Evolutionary conservation across 1,284 basidiomycete species (phyloP), one percentile per base, ranked within the genome.

Genomic region (Waitea zeae): DNA sequence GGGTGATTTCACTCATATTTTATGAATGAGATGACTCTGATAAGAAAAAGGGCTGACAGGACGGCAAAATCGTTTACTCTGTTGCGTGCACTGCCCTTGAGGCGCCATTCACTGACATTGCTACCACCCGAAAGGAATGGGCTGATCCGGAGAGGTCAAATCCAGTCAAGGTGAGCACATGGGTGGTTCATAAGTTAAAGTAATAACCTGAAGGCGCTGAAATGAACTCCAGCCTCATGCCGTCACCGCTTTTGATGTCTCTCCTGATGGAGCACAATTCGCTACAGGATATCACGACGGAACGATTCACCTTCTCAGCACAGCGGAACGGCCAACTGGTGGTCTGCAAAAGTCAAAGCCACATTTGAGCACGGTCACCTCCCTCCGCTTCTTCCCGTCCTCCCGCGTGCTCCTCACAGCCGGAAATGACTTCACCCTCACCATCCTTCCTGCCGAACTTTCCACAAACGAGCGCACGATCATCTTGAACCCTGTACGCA

Each of bases 271-370:
- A 1, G 59, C 64, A 0, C 62, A 71, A 42, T 67, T 70, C 36
- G 70, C 70, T 0, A 66, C 66, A 0, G 74, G 71, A 1, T 67
- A 68, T 44, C 57, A 69, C 20, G 69, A 74, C 42, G 70, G 70
- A 30, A 59, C 64, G 0, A 55, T 75, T 1, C 56, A 59, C 41
- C 53, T 71, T 17, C 22, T 26, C n/a, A 7, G 7, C 7, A 26
- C 22, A 26, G 7, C 22, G 22, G 22, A 26, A n/a, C 22, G 7
- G 22, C 7, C n/a, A 7, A 7, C 22, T 7, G n/a, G 7, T 31
- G 33, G 2, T 45, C 45, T 6, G 42, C 51, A 26, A n/a, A 7
- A n/a, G 13, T 56, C 59, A 13, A 59, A 57, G 37, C 53, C 64
- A 1, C 75, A 78, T 45, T 54, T 68, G 18, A 70, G 68, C 47